A percentile compares a stretch with the other conserved stretches of the same genome.
Conservation (phyloP, 2,329 filamentous ascomycete species). For the Sporothrix curviconia region DNA sequence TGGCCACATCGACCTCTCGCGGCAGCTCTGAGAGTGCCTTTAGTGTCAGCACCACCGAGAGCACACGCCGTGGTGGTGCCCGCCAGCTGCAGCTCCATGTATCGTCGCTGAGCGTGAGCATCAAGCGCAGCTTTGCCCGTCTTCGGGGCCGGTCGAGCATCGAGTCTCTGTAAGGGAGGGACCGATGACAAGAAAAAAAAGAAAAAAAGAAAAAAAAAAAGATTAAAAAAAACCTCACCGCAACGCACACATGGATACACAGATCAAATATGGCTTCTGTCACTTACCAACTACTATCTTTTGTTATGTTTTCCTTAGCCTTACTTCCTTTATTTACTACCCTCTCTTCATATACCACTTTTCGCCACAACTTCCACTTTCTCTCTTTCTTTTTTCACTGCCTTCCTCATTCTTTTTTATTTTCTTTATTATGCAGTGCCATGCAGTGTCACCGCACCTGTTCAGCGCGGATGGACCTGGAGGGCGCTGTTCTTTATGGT, state of each 20-base stretch:
- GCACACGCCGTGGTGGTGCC: not conserved
- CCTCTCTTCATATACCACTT: not conserved
- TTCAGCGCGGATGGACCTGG: not conserved
- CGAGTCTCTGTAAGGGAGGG: not conserved
- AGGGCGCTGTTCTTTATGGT: too few species aligned
- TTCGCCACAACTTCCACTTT: not conserved
- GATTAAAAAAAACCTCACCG: too few species aligned
- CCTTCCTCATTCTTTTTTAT: too few species aligned
- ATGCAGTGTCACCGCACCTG: too few species aligned
- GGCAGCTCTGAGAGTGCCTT: slow-evolving; percentile 7
- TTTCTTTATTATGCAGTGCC: too few species aligned
- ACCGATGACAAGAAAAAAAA: not conserved
- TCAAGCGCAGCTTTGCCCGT: slow-evolving; percentile 12
- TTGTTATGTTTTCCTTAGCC: not conserved
- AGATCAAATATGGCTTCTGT: not conserved
- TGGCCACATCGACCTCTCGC: not conserved
- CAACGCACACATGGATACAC: not conserved
- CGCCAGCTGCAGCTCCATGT: slow-evolving; percentile 1
- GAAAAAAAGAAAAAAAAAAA: too few species aligned
- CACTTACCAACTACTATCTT: not conserved
- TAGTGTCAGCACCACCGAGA: not conserved
- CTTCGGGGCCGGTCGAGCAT: slow-evolving; percentile 8
- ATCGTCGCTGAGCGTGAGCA: slow-evolving; percentile 10
- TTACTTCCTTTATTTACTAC: not conserved
- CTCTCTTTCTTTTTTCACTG: not conserved